Base-by-base conservation (phyloP, 2,329 filamentous ascomycete genomes). In the Fonsecaea monophora region DNA sequence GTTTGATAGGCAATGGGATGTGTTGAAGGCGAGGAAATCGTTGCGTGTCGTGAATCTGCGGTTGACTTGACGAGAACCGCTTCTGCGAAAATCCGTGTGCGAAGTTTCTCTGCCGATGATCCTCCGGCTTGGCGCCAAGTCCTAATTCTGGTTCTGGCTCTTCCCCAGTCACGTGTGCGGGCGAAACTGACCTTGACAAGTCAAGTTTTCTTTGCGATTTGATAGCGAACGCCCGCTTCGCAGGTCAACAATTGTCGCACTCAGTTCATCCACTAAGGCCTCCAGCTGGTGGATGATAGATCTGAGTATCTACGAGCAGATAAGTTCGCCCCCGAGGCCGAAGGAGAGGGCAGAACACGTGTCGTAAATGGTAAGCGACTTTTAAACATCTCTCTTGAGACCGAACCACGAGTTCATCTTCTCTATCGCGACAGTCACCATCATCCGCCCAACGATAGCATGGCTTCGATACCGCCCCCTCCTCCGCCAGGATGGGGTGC, bases 401-500 rank as follows among this genome's bases (percentile, higher is more conserved):
- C 15, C 21, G 53, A 64, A 58, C 59, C 56, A 53, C 34, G 55
- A 66, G 59, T 72, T 72, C 71, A 72, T 72, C 69, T 54, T 56
- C 55, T 67, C 59, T 64, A 60, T 59, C 53, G 65, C 50, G 42
- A 68, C 64, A 70, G 69, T 61, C 62, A 65, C 65, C 48, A 37
- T 59, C 60, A 48, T 18, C 57, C 67, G 48, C 50, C 50, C 57
- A 34, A 50, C 68, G 71, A 73, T 73, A 80, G 65, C 67, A 89
- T 88, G 87, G 82, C 84, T 74, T 87, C 82, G 73, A 79, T 87
- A 73, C 87, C 88, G 72, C 85, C 84, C 74, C 89, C 89, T 37
- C 89, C 89, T n/a, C 89, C 89, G 68, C 88, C 88, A 70, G 87
- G 87, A 78, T 89, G 87, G 86, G 82, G 82, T 70, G 82, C 82